Conservation (phyloP, 2,329 filamentous ascomycete genomes). For the Hypoxylon sp. region DNA sequence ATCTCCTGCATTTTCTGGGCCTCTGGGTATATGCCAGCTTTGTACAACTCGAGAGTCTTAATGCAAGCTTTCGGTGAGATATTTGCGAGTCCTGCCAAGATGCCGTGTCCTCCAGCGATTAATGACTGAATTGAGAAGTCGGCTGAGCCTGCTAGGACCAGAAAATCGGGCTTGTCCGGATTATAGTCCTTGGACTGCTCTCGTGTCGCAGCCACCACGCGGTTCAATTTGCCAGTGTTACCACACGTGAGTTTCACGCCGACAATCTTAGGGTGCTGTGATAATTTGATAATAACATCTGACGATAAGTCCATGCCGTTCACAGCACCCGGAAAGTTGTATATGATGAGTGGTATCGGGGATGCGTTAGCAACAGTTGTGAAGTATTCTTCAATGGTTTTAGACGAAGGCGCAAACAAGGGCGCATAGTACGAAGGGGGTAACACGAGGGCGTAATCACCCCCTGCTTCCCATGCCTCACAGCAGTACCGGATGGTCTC, state of each 20-base stretch:
- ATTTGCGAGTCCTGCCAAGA: conserved; percentile 81
- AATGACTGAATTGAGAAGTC: conserved; percentile 80
- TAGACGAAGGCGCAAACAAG: conserved; percentile 72
- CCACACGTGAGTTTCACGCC: conserved; percentile 79
- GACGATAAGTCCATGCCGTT: conserved; percentile 75
- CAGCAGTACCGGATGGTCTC: conserved; percentile 79
- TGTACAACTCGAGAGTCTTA: conserved; percentile 72
- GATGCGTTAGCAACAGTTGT: conserved; percentile 73
- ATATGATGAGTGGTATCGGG: conserved; percentile 76
- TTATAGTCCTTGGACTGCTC: conserved; percentile 56
- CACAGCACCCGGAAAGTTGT: conserved; percentile 77
- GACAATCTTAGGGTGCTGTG: conserved; percentile 75
- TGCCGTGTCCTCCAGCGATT: conserved; percentile 77
- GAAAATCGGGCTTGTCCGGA: conserved; percentile 65
- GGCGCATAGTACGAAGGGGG: conserved; percentile 82
- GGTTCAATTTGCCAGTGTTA: conserved; percentile 79
- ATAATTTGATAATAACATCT: conserved; percentile 71
- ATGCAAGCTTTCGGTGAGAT: conserved; percentile 77
- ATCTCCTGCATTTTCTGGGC: conserved; percentile 75
- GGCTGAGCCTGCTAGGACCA: conserved; percentile 79
- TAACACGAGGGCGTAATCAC: conserved; percentile 81
- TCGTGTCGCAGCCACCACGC: conserved; percentile 70
- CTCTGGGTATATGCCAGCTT: conserved; percentile 69
- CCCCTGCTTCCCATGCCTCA: conserved; percentile 78
- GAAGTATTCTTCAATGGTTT: conserved; percentile 77